Percentiles rank a stretch among this genome's conserved stretches.
Conservation (phyloP, 2,329 filamentous ascomycete species). For the Aureobasidium sp. region DNA sequence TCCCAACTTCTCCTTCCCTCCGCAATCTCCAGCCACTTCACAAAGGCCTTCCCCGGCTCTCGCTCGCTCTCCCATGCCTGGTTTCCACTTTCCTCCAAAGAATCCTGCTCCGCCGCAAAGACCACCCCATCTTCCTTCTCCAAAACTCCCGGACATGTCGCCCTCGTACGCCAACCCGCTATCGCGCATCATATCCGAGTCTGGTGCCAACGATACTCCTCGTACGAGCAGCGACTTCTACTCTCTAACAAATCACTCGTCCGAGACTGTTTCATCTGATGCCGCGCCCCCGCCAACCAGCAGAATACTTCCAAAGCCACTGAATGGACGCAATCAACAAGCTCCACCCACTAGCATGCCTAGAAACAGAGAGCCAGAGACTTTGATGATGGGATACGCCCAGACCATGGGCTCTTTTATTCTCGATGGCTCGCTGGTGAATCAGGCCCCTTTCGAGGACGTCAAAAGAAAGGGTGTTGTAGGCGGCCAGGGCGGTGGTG, state of each 20-base stretch:
- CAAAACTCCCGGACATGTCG: not conserved
- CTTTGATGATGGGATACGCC: conserved; percentile 95
- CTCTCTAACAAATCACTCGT: conserved; percentile 87
- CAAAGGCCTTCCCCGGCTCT: not conserved
- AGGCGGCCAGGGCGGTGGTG: conserved; percentile 70
- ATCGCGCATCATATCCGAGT: conserved; percentile 65
- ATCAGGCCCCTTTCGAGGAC: conserved; percentile 83
- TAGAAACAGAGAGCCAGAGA: conserved; percentile 53
- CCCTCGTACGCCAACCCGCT: conserved; percentile 38
- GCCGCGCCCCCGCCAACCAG: conserved; percentile 34
- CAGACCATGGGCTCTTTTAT: conserved; percentile 89
- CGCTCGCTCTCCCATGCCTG: conserved; percentile 1
- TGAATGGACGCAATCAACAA: conserved; percentile 24
- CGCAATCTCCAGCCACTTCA: not conserved
- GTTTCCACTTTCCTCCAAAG: conserved; percentile 24
- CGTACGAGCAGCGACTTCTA: conserved; percentile 93
- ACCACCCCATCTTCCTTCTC: not conserved
- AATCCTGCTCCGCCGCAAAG: not conserved
- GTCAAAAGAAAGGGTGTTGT: conserved; percentile 91
- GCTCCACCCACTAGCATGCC: conserved; percentile 36
- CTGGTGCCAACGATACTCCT: conserved; percentile 68
- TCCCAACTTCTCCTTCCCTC: not conserved
- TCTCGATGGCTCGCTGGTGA: conserved; percentile 82
- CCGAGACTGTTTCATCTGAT: conserved; percentile 85
- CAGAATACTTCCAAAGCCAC: conserved; percentile 43